A percentile compares a stretch with the other conserved stretches of the same genome.
Evolutionary conservation across 371 early-diverging fungal genomes (phyloP).

Genomic region (Funneliformis caledonium): DNA sequence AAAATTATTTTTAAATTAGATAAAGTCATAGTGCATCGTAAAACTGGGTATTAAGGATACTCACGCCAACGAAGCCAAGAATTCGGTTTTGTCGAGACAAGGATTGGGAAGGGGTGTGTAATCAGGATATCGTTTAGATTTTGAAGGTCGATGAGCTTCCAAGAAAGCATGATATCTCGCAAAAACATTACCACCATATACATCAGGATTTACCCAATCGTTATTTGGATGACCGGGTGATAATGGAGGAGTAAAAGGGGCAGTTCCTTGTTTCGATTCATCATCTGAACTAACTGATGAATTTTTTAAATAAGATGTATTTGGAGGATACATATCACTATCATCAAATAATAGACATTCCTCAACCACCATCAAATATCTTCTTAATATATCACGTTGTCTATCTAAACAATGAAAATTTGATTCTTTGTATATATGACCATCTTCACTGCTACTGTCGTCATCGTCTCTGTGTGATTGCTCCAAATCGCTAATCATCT

Average conservation of each 20-base stretch:
- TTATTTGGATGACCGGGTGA: conserved; percentile 43
- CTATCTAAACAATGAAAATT: conserved; percentile 45
- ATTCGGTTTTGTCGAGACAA: conserved; percentile 52
- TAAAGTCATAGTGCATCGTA: not conserved
- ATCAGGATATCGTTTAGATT: conserved; percentile 37
- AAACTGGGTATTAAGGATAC: not conserved
- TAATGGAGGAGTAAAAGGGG: conserved; percentile 4
- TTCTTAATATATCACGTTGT: conserved; percentile 45
- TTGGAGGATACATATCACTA: conserved; percentile 28
- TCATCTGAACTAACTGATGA: conserved; percentile 21
- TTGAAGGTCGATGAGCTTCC: conserved; percentile 47
- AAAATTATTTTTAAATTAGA: not conserved
- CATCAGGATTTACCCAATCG: conserved; percentile 50
- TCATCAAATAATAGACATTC: conserved; percentile 46
- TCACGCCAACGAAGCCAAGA: conserved; percentile 53
- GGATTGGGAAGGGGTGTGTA: conserved; percentile 49
- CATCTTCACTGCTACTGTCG: conserved; percentile 44
- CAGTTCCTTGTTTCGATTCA: conserved; percentile 38
- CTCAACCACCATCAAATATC: conserved; percentile 46
- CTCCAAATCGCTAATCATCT: conserved; percentile 49
- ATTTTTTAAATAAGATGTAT: conserved; percentile 24
- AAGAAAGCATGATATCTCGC: conserved; percentile 55
- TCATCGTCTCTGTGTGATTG: conserved; percentile 43
- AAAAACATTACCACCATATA: conserved; percentile 47
- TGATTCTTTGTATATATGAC: conserved; percentile 45